A percentile compares a stretch with the other conserved stretches of the same genome.
These are phyloP conservation scores for Camellia granthamiana DNA, from an alignment of 148 eudicot species.

Conservation along the genomic window DNA sequence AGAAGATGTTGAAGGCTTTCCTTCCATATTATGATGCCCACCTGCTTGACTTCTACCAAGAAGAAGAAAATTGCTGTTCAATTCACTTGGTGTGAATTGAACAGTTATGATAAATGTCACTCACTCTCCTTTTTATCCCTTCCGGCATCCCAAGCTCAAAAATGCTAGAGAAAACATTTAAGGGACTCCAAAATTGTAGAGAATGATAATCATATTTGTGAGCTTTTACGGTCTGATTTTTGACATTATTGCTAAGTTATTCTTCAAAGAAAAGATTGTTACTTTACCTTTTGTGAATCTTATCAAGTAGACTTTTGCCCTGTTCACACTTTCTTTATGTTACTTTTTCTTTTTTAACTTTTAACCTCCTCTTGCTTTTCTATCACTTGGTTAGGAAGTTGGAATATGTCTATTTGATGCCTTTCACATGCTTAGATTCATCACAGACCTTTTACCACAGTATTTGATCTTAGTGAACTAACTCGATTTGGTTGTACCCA, in stretches of 20 bases:
- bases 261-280: constrained; percentile 11
- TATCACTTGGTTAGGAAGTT: constrained; percentile 2
- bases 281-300: constrained; percentile 14
- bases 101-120: background rate
- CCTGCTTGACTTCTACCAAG: constrained; percentile 10
- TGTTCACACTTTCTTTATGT: constrained; percentile 9
- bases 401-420: background rate
- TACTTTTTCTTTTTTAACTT: background rate
- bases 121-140: too few relatives aligned
- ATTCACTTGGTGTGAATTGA: background rate
- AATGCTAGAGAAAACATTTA: too few relatives aligned
- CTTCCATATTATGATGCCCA: constrained; percentile 16
- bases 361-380: constrained; percentile 5
- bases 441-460: background rate
- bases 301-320: constrained; percentile 5
- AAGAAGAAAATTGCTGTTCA: background rate
- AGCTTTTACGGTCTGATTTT: background rate
- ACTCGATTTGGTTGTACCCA: background rate
- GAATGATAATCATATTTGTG: background rate
- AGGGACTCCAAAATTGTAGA: background rate
- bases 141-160: too few relatives aligned
- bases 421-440: constrained; percentile 3
- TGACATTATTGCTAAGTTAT: too few relatives aligned
- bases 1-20: constrained; percentile 15
- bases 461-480: background rate